Percentiles rank a stretch among this genome's conserved stretches.
Conservation (phyloP, 2,329 filamentous ascomycete species). For the Hyphodiscus sp. region DNA sequence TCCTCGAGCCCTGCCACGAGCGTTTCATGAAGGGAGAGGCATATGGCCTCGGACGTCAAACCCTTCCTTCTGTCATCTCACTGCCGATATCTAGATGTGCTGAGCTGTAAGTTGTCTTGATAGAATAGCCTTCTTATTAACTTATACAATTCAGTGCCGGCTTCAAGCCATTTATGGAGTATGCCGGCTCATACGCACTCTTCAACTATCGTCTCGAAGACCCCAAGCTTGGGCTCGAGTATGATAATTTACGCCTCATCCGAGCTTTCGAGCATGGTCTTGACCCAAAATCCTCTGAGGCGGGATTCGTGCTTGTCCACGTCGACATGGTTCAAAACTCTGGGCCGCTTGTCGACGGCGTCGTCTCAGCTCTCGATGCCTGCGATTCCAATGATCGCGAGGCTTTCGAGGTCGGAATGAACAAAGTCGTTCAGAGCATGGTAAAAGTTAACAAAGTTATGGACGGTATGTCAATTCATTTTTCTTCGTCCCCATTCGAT, state of each 20-base stretch:
- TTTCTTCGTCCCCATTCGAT: not conserved
- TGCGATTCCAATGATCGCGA: conserved; percentile 43
- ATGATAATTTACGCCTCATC: conserved; percentile 71
- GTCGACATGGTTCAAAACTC: conserved; percentile 93
- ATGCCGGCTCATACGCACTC: conserved; percentile 60
- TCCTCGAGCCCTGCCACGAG: conserved; percentile 87
- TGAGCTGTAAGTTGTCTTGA: conserved; percentile 62
- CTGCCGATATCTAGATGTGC: conserved; percentile 77
- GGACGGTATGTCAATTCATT: conserved; percentile 50
- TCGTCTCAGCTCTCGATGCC: conserved; percentile 58
- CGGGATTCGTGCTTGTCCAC: conserved; percentile 92
- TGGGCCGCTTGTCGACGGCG: conserved; percentile 67
- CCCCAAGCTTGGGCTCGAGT: conserved; percentile 49
- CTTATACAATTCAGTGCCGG: conserved; percentile 41
- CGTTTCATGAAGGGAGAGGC: conserved; percentile 61
- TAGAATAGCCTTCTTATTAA: not conserved
- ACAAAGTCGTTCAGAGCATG: conserved; percentile 56
- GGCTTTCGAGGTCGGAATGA: conserved; percentile 58
- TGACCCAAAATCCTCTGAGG: conserved; percentile 80
- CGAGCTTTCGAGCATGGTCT: conserved; percentile 88
- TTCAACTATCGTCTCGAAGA: conserved; percentile 60
- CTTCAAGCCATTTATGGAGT: conserved; percentile 92
- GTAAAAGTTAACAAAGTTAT: conserved; percentile 69
- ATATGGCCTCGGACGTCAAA: conserved; percentile 72
- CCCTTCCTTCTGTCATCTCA: conserved; percentile 68